Evolutionary conservation across 106 monocot species (phyloP), one percentile per base, ranked within the genome.

Genomic region (Apostasia ramifera): DNA sequence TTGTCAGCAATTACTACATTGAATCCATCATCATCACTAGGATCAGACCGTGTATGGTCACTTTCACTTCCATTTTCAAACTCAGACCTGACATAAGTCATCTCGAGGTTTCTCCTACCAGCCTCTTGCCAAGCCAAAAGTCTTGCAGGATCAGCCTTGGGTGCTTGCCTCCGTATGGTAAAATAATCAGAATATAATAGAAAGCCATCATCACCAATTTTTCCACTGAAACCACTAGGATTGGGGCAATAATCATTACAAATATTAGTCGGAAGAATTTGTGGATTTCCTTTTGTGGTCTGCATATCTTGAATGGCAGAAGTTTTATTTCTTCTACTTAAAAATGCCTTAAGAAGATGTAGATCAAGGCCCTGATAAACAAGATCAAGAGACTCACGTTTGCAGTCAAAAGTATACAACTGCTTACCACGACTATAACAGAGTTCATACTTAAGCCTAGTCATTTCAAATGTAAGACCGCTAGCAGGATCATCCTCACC

Each of bases 11-110:
- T 78, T 40, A 98, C 84, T 7, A 98, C 90, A 83, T 87, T 98
- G 75, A 83, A 98, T 71, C 93, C 98, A 72, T 98, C 98, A 68
- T 98, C 98, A 77, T 98, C 98, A 83, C 90, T 98, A 40, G 83
- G 83, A 78, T 92, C 92, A 69, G 92, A 98, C 60, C 80, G 76
- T 72, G 77, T 74, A 71, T 77, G 76, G 61, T 97, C 92, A 83
- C 82, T 85, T 52, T 90, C 98, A 58, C 85, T 90, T 8, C 87
- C 92, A 71, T 83, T 81, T 71, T 81, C 87, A 76, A 78, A 81
- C 46, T 98, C 92, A 63, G 92, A 93, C 51, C 79, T 85, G 48
- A 80, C 72, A 68, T 71, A 83, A 40, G 89, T 78, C 79, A 83
- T 81, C 66, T 87, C 89, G 69, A 70, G 40, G 74, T 83, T 90